phyloP scores from a whole-genome alignment of 106 monocot species.

The Acorus calamus region DNA sequence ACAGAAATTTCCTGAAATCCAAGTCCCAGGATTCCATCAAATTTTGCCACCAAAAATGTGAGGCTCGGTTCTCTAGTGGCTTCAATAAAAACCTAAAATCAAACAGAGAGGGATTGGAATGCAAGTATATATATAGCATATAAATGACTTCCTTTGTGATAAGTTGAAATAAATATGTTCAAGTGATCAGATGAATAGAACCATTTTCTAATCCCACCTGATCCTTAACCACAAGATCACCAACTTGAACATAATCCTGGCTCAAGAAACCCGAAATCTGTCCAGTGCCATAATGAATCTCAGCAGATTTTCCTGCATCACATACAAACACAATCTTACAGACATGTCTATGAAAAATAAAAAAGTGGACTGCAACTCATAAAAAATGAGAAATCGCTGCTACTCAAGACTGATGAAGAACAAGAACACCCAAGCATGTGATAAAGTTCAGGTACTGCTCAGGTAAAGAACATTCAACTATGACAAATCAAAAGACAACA shows the following conservation, averaged over 20 bases:
- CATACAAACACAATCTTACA: not conserved
- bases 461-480: no score
- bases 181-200: not conserved
- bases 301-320: constrained; percentile 55
- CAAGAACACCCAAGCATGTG: no score
- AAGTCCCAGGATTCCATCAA: constrained; percentile 51
- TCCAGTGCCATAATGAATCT: constrained; percentile 76
- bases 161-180: not conserved
- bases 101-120: not conserved
- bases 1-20: constrained; percentile 52
- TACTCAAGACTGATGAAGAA: no score
- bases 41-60: constrained; percentile 36
- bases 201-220: constrained; percentile 34
- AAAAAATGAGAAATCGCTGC: no score
- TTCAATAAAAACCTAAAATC: constrained; percentile 44
- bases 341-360: no score
- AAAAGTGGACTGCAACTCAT: no score
- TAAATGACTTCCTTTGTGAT: not conserved
- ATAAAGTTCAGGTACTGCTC: no score
- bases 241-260: constrained; percentile 57
- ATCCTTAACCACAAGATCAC: constrained; percentile 55
- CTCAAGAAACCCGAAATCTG: constrained; percentile 68
- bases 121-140: not conserved
- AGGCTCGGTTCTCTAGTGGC: constrained; percentile 39
- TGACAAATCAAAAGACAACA: no score